A percentile compares a stretch with the other conserved stretches of the same genome.
phyloP scores from a whole-genome alignment of 306 rosid genomes.

The Styphnolobium japonicum region DNA sequence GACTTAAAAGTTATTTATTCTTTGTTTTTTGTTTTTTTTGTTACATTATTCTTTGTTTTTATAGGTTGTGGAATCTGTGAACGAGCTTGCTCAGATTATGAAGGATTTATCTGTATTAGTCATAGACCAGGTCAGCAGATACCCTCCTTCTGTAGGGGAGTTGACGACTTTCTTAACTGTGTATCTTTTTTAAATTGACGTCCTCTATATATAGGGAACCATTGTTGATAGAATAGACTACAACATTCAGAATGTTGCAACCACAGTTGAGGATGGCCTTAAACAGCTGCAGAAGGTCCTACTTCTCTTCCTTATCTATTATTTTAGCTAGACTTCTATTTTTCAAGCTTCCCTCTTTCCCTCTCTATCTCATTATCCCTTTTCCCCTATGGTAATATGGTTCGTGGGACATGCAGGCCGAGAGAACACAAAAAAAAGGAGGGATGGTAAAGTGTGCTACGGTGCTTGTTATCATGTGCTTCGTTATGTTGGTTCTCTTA shows the following conservation, averaged over 20 bases:
- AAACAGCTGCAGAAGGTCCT: slow-evolving; percentile 89
- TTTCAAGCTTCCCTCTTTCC: not conserved
- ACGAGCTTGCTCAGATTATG: slow-evolving; percentile 99
- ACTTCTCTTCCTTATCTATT: not conserved
- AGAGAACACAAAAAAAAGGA: slow-evolving; percentile 88
- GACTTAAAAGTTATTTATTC: not conserved
- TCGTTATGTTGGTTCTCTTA: slow-evolving; percentile 82
- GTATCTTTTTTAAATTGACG: slow-evolving; percentile 2
- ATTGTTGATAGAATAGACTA: slow-evolving; percentile 97
- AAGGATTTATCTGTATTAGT: slow-evolving; percentile 95
- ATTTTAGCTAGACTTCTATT: too few species aligned
- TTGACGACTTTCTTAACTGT: slow-evolving; percentile 12
- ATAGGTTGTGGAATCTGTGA: slow-evolving; percentile 95
- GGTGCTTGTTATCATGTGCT: slow-evolving; percentile 92
- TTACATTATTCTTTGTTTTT: too few species aligned
- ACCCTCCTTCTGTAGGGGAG: slow-evolving; percentile 1
- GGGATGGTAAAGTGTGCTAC: slow-evolving; percentile 96
- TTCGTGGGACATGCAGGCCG: slow-evolving; percentile 72
- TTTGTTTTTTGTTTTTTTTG: too few species aligned
- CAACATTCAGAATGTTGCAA: slow-evolving; percentile 93
- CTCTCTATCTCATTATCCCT: not conserved
- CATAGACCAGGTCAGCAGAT: slow-evolving; percentile 88
- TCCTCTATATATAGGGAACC: slow-evolving; percentile 63
- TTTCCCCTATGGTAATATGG: slow-evolving; percentile 8
- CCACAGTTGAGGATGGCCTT: slow-evolving; percentile 94